Percentiles rank a stretch among this genome's conserved stretches.
These are phyloP conservation scores for Fusarium sp. DNA, from an alignment of 2,329 filamentous ascomycete genomes.

Conservation along the genomic window DNA sequence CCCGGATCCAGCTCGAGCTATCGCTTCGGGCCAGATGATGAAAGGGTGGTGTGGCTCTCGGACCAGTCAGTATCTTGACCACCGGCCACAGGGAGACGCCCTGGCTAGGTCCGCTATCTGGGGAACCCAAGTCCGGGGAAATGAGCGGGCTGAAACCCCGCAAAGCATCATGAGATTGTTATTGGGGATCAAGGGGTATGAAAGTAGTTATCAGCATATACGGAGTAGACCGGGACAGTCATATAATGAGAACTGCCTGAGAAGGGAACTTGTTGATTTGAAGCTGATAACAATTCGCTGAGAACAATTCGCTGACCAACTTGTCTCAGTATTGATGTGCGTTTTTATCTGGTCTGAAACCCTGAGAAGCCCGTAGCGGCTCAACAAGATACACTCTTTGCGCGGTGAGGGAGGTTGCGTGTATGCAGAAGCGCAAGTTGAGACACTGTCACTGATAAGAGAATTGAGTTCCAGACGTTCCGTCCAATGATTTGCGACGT, in stretches of 20 bases:
- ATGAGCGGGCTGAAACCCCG: constrained; percentile 29
- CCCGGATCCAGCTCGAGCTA: not conserved
- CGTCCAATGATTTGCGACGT: not conserved
- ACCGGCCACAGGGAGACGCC: constrained; percentile 10
- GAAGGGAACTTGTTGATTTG: not conserved
- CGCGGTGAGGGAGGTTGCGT: not conserved
- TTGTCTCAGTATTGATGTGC: not conserved
- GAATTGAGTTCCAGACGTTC: not conserved
- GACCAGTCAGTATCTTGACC: constrained; percentile 7
- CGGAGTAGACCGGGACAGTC: not conserved
- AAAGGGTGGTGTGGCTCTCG: constrained; percentile 32
- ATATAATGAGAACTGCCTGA: not conserved
- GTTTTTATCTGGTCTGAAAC: not conserved
- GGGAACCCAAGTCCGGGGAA: constrained; percentile 32
- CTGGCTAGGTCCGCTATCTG: constrained; percentile 29
- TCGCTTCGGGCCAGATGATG: constrained; percentile 7
- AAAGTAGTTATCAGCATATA: constrained; percentile 1
- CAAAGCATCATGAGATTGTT: constrained; percentile 17
- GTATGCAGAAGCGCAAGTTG: not conserved
- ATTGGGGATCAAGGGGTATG: not conserved
- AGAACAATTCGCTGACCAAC: not conserved
- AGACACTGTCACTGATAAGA: not conserved
- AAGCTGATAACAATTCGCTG: not conserved
- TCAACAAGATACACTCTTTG: not conserved
- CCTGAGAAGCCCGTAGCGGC: not conserved